Evolutionary conservation across 495 filamentous ascomycete genomes (phyloP), one percentile per base, ranked within the genome.

Genomic region (Trichoderma orchidacearum): DNA sequence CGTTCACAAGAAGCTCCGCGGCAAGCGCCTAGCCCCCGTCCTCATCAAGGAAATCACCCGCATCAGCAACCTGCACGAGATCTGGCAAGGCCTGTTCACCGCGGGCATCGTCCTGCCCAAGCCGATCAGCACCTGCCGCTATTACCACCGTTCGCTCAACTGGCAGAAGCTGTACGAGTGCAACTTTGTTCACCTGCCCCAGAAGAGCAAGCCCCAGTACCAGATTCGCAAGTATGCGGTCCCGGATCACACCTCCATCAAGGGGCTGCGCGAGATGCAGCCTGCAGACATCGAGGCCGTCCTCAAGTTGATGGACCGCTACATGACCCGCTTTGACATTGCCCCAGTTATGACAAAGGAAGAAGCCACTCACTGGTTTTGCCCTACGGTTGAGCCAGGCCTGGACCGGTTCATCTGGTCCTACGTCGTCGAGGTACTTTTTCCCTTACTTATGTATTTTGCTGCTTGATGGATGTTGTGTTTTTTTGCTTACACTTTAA

Each of bases 1-100:
- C 67, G 82, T 97, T 59, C 94, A 97, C 77, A 97, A 96, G 76
- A 97, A 96, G 70, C 82, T 98, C 8, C 87, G 94, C 38, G 82
- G 85, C 13, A 96, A 98, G 71, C 84, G 94, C 11, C 79, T 98
- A 35, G 80, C 93, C 0, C 93, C 93, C 0, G 85, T 95, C 3
- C 80, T 98, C 36, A 98, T 98, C 72, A 94, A 96, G 66, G 93
- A 97, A 66, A 90, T 98, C 65, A 96, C 93, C 9, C 84, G 93
- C 18, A 80, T 88, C 51, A 91, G 88, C 73, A 92, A 97, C 67
- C 64, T 86, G 25, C 75, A 82, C 36, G 85, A 83, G 3, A 85
- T 95, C 59, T 97, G 82, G 75, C 92, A 96, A 68, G 94, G 92
- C 32, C 88, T 97, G 63, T 96, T 96, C 70, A 98, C 94, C 1